Percentiles rank a stretch among this genome's conserved stretches.
Conservation (phyloP, 192 early-diverging fungal genomes). For the Backusella tuberculispora region DNA sequence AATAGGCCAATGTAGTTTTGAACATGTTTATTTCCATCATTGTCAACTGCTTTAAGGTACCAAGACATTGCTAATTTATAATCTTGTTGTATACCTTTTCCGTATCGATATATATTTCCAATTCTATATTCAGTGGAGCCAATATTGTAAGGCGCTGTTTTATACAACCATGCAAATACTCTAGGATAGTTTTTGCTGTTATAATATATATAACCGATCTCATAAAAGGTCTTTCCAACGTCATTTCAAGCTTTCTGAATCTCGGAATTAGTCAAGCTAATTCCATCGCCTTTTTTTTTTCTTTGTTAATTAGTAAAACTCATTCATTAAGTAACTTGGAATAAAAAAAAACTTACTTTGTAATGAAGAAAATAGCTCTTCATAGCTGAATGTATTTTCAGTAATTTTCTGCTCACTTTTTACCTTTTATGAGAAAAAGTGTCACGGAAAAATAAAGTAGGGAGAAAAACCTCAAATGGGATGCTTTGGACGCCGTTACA, state of each 20-base stretch:
- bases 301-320: too few relatives aligned
- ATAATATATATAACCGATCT: background rate
- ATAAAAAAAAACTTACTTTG: too few relatives aligned
- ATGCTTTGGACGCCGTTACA: too few relatives aligned
- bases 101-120: background rate
- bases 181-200: background rate
- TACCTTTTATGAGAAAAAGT: too few relatives aligned
- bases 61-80: background rate
- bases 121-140: background rate
- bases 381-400: too few relatives aligned
- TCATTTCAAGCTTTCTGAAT: background rate
- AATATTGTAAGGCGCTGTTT: too few relatives aligned
- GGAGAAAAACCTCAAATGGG: too few relatives aligned
- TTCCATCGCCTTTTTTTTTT: background rate
- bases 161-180: background rate
- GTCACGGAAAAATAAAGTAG: too few relatives aligned
- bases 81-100: background rate
- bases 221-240: background rate
- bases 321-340: too few relatives aligned
- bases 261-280: background rate
- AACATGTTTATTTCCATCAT: background rate
- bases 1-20: accelerated
- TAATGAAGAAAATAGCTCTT: too few relatives aligned
- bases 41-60: background rate
- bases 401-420: too few relatives aligned